These are phyloP conservation scores for Cercospora janseana DNA, from an alignment of 2,329 filamentous ascomycete species.

Conservation along the genomic window DNA sequence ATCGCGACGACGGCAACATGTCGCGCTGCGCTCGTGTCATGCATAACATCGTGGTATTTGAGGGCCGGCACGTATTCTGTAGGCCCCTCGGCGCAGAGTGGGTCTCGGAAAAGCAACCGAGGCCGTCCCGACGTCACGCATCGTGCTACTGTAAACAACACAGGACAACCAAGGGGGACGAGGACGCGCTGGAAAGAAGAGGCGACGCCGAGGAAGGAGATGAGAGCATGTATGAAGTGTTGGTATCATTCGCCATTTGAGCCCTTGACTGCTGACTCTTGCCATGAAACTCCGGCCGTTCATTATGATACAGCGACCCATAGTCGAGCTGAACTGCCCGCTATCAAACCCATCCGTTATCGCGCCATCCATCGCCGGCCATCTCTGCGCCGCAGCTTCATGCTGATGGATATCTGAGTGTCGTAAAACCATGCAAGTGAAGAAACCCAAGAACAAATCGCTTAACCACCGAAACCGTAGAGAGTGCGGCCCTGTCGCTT, in stretches of 20 bases:
- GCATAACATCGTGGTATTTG: background rate
- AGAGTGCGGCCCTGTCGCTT: slow-evolving; percentile 65
- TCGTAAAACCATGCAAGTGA: slow-evolving; percentile 38
- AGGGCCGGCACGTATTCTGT: too few relatives aligned
- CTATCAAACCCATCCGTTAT: slow-evolving; percentile 30
- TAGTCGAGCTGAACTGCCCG: slow-evolving; percentile 32
- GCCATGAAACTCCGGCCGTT: slow-evolving; percentile 32
- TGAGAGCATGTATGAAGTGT: slow-evolving; percentile 18
- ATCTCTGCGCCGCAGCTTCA: slow-evolving; percentile 32
- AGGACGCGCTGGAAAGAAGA: background rate
- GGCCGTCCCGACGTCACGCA: slow-evolving; percentile 13
- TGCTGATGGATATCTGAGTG: slow-evolving; percentile 39
- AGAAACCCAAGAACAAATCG: slow-evolving; percentile 29
- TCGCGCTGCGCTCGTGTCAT: too few relatives aligned
- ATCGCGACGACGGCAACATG: too few relatives aligned
- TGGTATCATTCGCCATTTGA: slow-evolving; percentile 32
- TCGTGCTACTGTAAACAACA: slow-evolving; percentile 21
- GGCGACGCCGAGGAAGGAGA: slow-evolving; percentile 2
- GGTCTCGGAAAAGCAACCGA: background rate
- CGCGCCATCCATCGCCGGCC: slow-evolving; percentile 38
- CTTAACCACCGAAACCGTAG: slow-evolving; percentile 67
- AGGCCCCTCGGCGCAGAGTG: too few relatives aligned
- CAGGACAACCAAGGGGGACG: slow-evolving; percentile 11
- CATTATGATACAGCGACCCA: slow-evolving; percentile 37
- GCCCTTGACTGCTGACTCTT: slow-evolving; percentile 28